Conservation (phyloP, 208 protist genomes). For the Naegleria lovaniensis region DNA sequence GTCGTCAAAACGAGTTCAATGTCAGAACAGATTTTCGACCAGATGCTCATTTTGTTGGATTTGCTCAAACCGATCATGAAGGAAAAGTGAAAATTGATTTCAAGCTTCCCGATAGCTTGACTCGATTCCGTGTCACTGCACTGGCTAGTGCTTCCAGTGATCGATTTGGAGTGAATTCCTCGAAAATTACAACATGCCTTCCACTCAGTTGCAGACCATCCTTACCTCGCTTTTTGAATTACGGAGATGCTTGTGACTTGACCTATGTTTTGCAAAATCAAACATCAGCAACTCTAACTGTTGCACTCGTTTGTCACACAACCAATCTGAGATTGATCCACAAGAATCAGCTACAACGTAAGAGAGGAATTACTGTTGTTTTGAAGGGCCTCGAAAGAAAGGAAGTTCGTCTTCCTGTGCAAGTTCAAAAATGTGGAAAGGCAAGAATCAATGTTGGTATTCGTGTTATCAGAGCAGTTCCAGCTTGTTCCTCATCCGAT, state of each 20-base stretch:
- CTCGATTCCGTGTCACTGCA: neutral
- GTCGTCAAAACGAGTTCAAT: neutral
- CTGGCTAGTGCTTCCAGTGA: neutral
- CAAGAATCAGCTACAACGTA: neutral
- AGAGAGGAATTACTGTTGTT: slow-evolving; percentile 7
- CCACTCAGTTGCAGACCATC: slow-evolving; percentile 30
- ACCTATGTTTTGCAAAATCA: slow-evolving; percentile 33
- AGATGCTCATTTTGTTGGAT: neutral
- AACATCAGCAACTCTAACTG: slow-evolving; percentile 2
- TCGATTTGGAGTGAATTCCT: slow-evolving; percentile 25
- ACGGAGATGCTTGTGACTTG: slow-evolving; percentile 27
- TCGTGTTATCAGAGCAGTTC: neutral
- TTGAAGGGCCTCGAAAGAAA: neutral
- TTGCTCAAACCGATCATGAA: neutral
- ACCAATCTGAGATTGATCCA: neutral
- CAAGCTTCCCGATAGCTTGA: slow-evolving; percentile 35
- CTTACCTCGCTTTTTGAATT: slow-evolving; percentile 32
- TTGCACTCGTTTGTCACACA: slow-evolving; percentile 3
- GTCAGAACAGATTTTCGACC: slow-evolving; percentile 1
- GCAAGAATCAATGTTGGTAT: slow-evolving; percentile 28
- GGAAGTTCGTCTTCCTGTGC: neutral
- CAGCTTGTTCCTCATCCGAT: neutral
- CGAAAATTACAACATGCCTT: slow-evolving; percentile 7
- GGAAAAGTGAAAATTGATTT: slow-evolving; percentile 1
- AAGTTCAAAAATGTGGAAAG: neutral